Percentiles rank a stretch among this genome's conserved stretches.
phyloP scores from a whole-genome alignment of 2,329 filamentous ascomycete species.

The Ascochyta rabiei region DNA sequence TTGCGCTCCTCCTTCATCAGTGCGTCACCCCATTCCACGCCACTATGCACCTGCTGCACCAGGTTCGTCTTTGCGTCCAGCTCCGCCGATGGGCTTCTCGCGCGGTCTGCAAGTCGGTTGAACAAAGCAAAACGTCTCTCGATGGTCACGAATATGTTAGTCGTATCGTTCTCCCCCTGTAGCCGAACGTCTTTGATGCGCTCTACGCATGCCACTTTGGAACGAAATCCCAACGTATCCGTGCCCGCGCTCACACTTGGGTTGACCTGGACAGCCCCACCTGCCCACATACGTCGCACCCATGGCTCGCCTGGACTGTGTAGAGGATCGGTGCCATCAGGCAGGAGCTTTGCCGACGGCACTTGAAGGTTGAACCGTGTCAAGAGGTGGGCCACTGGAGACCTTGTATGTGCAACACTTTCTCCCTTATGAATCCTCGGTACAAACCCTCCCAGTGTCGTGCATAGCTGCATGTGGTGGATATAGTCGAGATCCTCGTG shows the following conservation, averaged over 20 bases:
- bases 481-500: conserved; percentile 64
- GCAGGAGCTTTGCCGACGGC: conserved; percentile 65
- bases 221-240: conserved; percentile 9
- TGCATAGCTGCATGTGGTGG: conserved; percentile 66
- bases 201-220: conserved; percentile 46
- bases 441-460: conserved; percentile 36
- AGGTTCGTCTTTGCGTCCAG: not conserved
- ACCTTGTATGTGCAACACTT: conserved; percentile 4
- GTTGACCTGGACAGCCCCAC: conserved; percentile 69
- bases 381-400: conserved; percentile 70
- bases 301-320: conserved; percentile 78
- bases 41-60: conserved; percentile 11
- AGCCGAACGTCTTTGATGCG: conserved; percentile 56
- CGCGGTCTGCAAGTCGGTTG: too few relatives aligned
- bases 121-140: conserved; percentile 56
- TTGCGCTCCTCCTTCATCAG: conserved; percentile 64
- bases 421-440: not conserved
- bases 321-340: conserved; percentile 83
- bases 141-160: conserved; percentile 65
- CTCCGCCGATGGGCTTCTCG: not conserved
- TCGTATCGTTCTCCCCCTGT: conserved; percentile 55
- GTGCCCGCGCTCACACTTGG: conserved; percentile 12
- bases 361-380: conserved; percentile 83
- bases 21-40: conserved; percentile 37
- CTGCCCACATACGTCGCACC: conserved; percentile 84